Base-by-base conservation (phyloP, 495 filamentous ascomycete species). In the Podospora comata region DNA sequence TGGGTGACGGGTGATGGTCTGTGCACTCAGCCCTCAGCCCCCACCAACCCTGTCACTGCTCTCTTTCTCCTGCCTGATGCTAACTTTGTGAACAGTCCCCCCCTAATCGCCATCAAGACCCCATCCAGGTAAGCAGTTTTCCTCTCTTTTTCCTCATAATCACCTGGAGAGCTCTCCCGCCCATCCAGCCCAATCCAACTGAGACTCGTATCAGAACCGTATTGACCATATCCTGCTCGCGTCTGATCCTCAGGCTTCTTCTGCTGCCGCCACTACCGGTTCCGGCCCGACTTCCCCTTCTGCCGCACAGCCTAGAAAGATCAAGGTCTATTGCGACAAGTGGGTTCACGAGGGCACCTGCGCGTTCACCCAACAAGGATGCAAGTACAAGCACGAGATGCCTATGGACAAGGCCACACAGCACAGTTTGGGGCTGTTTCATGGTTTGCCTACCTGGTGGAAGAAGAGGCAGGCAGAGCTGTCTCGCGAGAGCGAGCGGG, bases 371-470 rank as follows among this genome's bases (percentile, higher is more conserved):
- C 90, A 94, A 75, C 88, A 93, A 73, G 93, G 93, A 3, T 96
- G 93, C 78, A 83, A 89, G 70, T 97, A 87, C 80, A 91, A 90
- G 78, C 93, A 97, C 74, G 90, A 94, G 73, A 94, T 96, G 87
- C 93, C 93, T 0, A 76, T 78, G 26, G 88, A 90, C 56, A 72
- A 70, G 39, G 79, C 76, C 0, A 89, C 85, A 61, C 83, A 94
- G 69, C 78, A 84, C 55, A 77, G 79, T 39, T 82, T 94, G 13
- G 93, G 93, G 13, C 74, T 87, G 18, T 85, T 84, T 72, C 79
- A 85, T 55, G 84, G 84, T 16, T 75, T 81, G 28, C 84, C 84
- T 0, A 70, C 70, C 11, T 86, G 84, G 85, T 87, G 81, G 76
- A 84, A 82, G 75, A 79, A 81, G 72, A 72, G 79, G 30, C 82